A percentile compares a stretch with the other conserved stretches of the same genome.
These are phyloP conservation scores for Metschnikowia kofuensis DNA, from an alignment of 805 yeast species.

Conservation along the genomic window DNA sequence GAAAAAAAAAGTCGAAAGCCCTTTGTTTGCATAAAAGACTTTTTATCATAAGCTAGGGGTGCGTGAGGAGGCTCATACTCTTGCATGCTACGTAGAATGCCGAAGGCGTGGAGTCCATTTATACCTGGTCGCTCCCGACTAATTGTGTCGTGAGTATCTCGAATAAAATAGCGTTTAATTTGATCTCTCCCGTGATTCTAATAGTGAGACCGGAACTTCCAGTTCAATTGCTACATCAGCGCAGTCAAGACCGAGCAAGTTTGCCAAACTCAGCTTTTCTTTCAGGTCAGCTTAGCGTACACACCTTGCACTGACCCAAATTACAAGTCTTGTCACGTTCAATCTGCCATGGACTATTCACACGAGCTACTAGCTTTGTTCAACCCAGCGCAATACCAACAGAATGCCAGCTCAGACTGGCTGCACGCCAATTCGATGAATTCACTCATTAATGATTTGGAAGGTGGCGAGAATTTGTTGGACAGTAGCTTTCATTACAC, in stretches of 20 bases:
- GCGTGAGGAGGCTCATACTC: slow-evolving; percentile 7
- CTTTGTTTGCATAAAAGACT: slow-evolving; percentile 2
- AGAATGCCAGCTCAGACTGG: slow-evolving; percentile 2
- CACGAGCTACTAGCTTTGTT: slow-evolving; percentile 10
- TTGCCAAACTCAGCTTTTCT: background rate
- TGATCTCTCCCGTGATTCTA: background rate
- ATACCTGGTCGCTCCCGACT: slow-evolving; percentile 1
- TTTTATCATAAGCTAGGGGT: slow-evolving; percentile 7
- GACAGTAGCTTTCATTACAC: background rate
- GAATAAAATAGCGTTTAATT: background rate
- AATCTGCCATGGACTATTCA: slow-evolving; percentile 3
- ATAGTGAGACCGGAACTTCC: background rate
- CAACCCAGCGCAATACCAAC: slow-evolving; percentile 3
- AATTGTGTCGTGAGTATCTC: background rate
- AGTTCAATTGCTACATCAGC: background rate
- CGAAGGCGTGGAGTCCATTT: slow-evolving; percentile 2
- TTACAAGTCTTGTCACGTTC: background rate
- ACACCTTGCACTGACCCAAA: too few relatives aligned
- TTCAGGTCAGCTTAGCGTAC: too few relatives aligned
- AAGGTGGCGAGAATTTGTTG: slow-evolving; percentile 1
- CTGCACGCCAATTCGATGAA: slow-evolving; percentile 1
- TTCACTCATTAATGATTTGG: slow-evolving; percentile 2
- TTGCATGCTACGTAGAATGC: background rate
- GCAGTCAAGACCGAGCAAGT: background rate
- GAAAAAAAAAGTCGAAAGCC: background rate